Conservation (phyloP, 768 basidiomycete species). For the Dendrothele bispora region DNA sequence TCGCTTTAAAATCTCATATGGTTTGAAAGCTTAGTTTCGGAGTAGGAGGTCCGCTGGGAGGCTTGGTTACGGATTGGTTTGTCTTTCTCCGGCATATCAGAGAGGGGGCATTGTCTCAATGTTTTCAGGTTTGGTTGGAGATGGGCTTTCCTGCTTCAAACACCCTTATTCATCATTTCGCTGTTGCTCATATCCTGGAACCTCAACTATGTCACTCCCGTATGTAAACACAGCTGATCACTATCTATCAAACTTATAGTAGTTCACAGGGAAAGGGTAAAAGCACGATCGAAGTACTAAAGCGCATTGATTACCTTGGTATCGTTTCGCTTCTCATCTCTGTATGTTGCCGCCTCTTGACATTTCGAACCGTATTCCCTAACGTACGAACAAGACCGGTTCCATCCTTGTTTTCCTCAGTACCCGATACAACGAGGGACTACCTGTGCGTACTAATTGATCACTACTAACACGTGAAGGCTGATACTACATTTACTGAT, state of each 20-base stretch:
- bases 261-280: slow-evolving; percentile 66
- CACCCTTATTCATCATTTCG: slow-evolving; percentile 65
- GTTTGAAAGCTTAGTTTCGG: slow-evolving; percentile 71
- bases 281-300: slow-evolving; percentile 63
- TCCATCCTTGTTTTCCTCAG: slow-evolving; percentile 69
- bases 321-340: slow-evolving; percentile 58
- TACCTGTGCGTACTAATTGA: slow-evolving; percentile 41
- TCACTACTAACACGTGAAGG: too few relatives aligned
- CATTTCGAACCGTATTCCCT: slow-evolving; percentile 4
- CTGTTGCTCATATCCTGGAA: slow-evolving; percentile 57
- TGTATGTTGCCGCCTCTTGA: slow-evolving; percentile 38
- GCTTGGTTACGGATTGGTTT: slow-evolving; percentile 67
- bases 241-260: too few relatives aligned
- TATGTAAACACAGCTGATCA: too few relatives aligned
- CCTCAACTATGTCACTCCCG: slow-evolving; percentile 67
- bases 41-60: slow-evolving; percentile 78
- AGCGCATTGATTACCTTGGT: slow-evolving; percentile 78
- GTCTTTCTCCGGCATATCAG: too few relatives aligned
- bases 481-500: too few relatives aligned
- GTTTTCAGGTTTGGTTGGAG: slow-evolving; percentile 69
- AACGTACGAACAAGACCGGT: slow-evolving; percentile 40
- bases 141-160: slow-evolving; percentile 76
- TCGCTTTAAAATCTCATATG: background rate
- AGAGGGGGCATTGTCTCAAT: too few relatives aligned
- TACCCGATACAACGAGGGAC: slow-evolving; percentile 66